Evolutionary conservation across 106 monocot genomes (phyloP).

Genomic region (Dactylorhiza incarnata): DNA sequence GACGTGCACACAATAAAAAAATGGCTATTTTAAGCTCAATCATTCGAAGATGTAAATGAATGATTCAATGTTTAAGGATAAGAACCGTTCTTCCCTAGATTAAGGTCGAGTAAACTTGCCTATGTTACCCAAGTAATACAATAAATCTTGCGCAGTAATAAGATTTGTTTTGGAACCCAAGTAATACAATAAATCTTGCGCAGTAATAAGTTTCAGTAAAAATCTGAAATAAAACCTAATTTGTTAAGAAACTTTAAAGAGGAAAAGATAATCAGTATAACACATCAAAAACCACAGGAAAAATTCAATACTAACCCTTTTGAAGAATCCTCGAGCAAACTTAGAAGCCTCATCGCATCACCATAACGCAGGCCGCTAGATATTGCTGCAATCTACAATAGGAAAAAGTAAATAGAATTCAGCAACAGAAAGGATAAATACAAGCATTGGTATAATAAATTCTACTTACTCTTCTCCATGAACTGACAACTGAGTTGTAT

Average conservation of each 20-base stretch:
- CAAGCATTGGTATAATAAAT: background rate
- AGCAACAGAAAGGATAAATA: background rate
- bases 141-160: too few relatives aligned
- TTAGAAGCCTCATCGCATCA: conserved; percentile 63
- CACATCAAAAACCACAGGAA: background rate
- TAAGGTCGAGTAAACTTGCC: too few relatives aligned
- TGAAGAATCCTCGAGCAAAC: conserved; percentile 69
- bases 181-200: too few relatives aligned
- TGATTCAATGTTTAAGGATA: too few relatives aligned
- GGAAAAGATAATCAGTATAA: background rate
- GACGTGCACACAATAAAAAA: too few relatives aligned
- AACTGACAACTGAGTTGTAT: conserved; percentile 65
- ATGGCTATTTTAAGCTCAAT: too few relatives aligned
- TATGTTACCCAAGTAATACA: too few relatives aligned
- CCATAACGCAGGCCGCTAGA: conserved; percentile 65
- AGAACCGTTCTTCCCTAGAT: too few relatives aligned
- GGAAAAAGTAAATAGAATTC: conserved; percentile 7
- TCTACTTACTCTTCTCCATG: conserved; percentile 88
- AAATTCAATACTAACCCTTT: conserved; percentile 39
- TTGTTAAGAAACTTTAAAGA: background rate
- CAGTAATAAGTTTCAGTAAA: background rate
- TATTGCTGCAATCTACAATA: conserved; percentile 61
- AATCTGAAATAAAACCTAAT: background rate
- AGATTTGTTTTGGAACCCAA: background rate
- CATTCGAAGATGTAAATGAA: too few relatives aligned